These are phyloP conservation scores for Mimosa pudica DNA, from an alignment of 306 rosid species.

Conservation along the genomic window DNA sequence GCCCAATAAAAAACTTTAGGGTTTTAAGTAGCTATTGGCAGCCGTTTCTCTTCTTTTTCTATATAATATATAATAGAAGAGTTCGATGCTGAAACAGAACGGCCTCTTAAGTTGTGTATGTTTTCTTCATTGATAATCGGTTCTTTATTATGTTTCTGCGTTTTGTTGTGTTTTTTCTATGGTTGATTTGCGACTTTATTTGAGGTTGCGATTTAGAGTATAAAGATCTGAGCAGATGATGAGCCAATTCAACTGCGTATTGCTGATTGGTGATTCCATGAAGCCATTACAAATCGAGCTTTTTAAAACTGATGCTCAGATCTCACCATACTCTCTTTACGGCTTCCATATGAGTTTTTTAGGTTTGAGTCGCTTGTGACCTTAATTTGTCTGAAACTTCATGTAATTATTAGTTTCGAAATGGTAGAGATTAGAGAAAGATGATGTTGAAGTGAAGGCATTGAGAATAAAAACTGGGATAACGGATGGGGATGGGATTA, in stretches of 20 bases:
- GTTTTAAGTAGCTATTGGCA: background rate
- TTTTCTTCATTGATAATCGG: too few relatives aligned
- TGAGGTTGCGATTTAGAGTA: background rate
- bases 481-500: background rate
- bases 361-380: background rate
- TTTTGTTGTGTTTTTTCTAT: background rate
- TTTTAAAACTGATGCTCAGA: constrained; percentile 15
- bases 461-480: background rate
- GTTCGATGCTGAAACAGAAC: background rate
- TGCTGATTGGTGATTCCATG: constrained; percentile 2
- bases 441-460: background rate
- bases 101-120: background rate
- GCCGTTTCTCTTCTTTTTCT: background rate
- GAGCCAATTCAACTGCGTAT: background rate
- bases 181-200: background rate
- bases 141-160: background rate
- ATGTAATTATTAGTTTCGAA: background rate
- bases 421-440: background rate
- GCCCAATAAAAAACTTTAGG: background rate
- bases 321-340: background rate
- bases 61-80: background rate
- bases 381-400: background rate
- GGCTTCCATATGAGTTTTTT: background rate
- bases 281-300: background rate
- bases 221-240: constrained; percentile 9